Conservation (phyloP, 2,329 filamentous ascomycete genomes). For the Cryphonectria carpinicola region DNA sequence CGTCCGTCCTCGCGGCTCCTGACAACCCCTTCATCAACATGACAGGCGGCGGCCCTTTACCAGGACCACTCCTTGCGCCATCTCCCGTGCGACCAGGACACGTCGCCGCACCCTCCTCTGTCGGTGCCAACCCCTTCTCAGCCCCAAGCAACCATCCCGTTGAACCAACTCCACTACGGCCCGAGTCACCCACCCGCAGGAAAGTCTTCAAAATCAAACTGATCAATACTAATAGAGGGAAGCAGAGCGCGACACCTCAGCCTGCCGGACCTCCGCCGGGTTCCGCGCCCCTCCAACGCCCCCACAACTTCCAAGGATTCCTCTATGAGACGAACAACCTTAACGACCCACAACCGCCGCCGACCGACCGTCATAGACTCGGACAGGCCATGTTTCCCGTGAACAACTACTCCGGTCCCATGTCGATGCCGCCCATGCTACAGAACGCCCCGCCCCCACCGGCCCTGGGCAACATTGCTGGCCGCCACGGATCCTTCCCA, state of each 20-base stretch:
- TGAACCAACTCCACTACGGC: conserved; percentile 18
- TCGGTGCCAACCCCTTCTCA: conserved; percentile 29
- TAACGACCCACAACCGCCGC: conserved; percentile 14
- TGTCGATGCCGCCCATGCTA: conserved; percentile 27
- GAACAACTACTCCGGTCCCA: conserved; percentile 16
- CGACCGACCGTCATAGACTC: conserved; percentile 19
- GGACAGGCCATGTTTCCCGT: conserved; percentile 24
- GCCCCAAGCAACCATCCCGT: conserved; percentile 24
- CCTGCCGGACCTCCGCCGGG: conserved; percentile 20
- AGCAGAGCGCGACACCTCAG: conserved; percentile 23
- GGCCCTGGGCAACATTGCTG: conserved; percentile 11
- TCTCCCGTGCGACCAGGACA: conserved; percentile 24
- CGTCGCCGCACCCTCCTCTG: conserved; percentile 19
- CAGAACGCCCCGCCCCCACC: conserved; percentile 11
- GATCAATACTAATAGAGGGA: conserved; percentile 20
- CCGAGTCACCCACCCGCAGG: conserved; percentile 23
- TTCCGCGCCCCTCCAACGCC: conserved; percentile 23
- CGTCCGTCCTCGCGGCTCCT: conserved; percentile 25
- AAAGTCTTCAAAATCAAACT: conserved; percentile 26
- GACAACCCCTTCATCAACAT: conserved; percentile 29
- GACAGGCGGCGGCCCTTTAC: conserved; percentile 25
- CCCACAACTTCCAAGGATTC: conserved; percentile 27
- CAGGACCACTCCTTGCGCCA: conserved; percentile 27
- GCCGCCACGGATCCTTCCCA: conserved; percentile 21
- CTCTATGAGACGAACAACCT: conserved; percentile 22